Base-by-base conservation (phyloP, 2,329 filamentous ascomycete species). In the Phoma sp. region DNA sequence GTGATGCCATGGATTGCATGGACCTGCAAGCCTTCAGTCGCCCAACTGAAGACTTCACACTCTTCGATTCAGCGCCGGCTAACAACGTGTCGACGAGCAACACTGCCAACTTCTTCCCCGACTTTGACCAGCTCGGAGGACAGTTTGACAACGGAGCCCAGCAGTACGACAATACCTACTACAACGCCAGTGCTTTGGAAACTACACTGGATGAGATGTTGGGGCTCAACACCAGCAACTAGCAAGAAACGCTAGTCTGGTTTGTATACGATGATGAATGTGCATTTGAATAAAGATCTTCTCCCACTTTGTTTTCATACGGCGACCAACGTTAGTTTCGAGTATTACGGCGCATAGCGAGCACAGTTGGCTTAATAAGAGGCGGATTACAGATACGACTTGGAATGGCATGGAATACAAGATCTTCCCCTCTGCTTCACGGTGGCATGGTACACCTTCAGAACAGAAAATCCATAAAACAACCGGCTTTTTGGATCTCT, bases 11-110 rank as follows among this genome's bases (percentile, higher is more conserved):
- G 48, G 54, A 68, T 24, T 31, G 39, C 10, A 60, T 67, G 64
- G 64, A 65, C 32, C 69, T 76, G 29, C 76, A 61, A 22, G 48
- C 54, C 29, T 75, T 73, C 56, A 55, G 48, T 39, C 65, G 64
- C 2, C 73, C 74, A 1, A 67, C 75, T 43, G 76, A 71, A 36
- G 88, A 91, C 72, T 92, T 91, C 64, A 82, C 84, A 17, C 81
- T 92, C 15, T 91, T 77, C 57, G 75, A 76, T 39, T 58, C 60
- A 6, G 63, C 64, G 21, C 62, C 62, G 36, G 47, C 65, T 13
- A 61, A 53, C 57, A 65, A 61, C 44, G 65, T 70, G 61, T 46
- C 53, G 22, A 57, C 70, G 40, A 65, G 62, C 51, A 61, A 57
- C 32, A 71, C 65, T 43, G 60, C 62, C 47, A 68, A 72, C 52